phyloP scores from a whole-genome alignment of 225 moss, liverwort and hornwort genomes.

The Sphagnum tenellum region DNA sequence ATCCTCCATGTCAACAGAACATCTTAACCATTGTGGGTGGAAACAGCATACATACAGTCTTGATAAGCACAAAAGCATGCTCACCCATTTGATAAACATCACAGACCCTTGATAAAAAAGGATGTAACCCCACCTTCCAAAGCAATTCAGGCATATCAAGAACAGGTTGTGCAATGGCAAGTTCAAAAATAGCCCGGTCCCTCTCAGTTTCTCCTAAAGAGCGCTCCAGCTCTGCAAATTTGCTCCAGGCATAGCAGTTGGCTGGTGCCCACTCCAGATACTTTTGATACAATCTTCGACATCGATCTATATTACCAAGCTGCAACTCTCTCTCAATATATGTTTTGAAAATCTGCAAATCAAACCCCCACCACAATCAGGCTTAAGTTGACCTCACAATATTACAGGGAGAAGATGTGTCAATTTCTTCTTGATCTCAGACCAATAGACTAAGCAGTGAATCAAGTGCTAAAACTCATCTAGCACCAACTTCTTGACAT shows the following conservation, averaged over 20 bases:
- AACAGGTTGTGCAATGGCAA: slow-evolving; percentile 87
- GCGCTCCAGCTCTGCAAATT: slow-evolving; percentile 90
- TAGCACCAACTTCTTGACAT: too few species aligned
- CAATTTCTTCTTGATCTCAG: too few species aligned
- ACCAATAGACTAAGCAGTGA: too few species aligned
- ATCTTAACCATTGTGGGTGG: not conserved
- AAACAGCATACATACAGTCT: too few species aligned
- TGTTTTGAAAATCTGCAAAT: slow-evolving; percentile 72
- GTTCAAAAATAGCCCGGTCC: slow-evolving; percentile 85
- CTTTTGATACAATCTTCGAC: slow-evolving; percentile 82
- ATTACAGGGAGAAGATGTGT: too few species aligned
- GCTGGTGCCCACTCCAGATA: slow-evolving; percentile 94
- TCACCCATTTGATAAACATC: too few species aligned
- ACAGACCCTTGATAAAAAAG: too few species aligned
- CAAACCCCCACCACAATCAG: not conserved
- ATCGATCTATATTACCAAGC: slow-evolving; percentile 82
- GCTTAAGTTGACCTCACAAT: too few species aligned
- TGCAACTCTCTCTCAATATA: slow-evolving; percentile 93
- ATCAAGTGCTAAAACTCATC: too few species aligned
- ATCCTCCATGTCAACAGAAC: slow-evolving; percentile 7
- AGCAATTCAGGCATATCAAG: slow-evolving; percentile 94
- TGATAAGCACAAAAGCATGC: too few species aligned
- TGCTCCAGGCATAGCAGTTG: slow-evolving; percentile 98
- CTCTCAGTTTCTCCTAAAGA: slow-evolving; percentile 82
- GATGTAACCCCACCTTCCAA: slow-evolving; percentile 52